Percentiles rank a stretch among this genome's conserved stretches.
phyloP scores from a whole-genome alignment of 1,139 yeast genomes.

The Casaregolazyma suthepensis region DNA sequence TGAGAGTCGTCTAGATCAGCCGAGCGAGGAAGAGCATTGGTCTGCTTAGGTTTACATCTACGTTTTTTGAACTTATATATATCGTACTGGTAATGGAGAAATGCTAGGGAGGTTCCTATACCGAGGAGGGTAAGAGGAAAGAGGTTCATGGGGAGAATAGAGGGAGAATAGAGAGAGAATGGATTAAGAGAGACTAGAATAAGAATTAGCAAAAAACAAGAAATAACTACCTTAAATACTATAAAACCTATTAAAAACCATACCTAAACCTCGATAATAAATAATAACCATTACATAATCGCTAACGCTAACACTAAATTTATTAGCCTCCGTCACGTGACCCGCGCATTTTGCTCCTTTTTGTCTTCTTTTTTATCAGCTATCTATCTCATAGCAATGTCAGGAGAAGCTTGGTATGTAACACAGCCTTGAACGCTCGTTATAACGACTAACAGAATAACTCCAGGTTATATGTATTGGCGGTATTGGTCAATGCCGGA shows the following conservation, averaged over 20 bases:
- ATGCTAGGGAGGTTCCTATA: neutral
- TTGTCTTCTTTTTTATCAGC: neutral
- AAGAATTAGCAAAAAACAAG: neutral
- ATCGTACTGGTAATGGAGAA: neutral
- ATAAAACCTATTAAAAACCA: neutral
- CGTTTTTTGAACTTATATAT: neutral
- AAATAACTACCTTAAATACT: neutral
- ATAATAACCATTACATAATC: too few species aligned
- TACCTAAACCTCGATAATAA: too few species aligned
- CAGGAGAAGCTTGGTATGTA: constrained; percentile 35
- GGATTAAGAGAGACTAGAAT: neutral
- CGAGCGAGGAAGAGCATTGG: neutral
- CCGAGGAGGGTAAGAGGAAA: neutral
- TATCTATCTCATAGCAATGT: constrained; percentile 21
- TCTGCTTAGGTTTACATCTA: neutral
- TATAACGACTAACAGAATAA: neutral
- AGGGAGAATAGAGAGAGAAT: neutral
- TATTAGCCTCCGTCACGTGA: neutral
- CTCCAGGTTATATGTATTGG: constrained; percentile 38
- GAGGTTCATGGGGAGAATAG: neutral
- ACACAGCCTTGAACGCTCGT: neutral
- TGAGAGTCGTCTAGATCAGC: constrained; percentile 1
- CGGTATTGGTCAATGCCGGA: constrained; percentile 80
- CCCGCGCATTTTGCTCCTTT: neutral
- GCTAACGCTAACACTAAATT: neutral